Evolutionary conservation across 1,284 basidiomycete genomes (phyloP).

Genomic region (Cutaneotrichosporon dermatis): DNA sequence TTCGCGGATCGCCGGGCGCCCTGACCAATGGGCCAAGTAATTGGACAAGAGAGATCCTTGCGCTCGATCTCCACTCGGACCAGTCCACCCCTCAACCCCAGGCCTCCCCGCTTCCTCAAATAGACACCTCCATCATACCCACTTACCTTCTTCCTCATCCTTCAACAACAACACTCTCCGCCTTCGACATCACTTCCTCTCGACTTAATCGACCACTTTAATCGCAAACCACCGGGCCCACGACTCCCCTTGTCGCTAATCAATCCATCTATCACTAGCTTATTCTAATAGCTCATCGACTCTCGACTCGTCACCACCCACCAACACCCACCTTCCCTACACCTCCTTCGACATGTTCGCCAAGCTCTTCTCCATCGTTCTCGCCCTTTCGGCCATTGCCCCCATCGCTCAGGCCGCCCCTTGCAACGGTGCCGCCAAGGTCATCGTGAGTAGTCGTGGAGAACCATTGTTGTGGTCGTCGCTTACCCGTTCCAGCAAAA

Average conservation of each 20-base stretch:
- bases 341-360: constrained; percentile 6
- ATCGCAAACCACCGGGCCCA: background rate
- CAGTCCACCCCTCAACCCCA: too few species aligned
- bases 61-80: too few species aligned
- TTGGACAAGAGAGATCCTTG: too few species aligned
- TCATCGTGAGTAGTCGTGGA: constrained; percentile 18
- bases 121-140: too few species aligned
- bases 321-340: too few species aligned
- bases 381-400: constrained; percentile 17
- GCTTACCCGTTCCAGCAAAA: constrained; percentile 17
- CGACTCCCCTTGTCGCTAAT: constrained; percentile 4
- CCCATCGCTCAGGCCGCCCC: constrained; percentile 6
- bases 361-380: constrained; percentile 15
- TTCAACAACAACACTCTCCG: background rate
- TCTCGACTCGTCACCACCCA: too few species aligned
- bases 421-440: constrained; percentile 18
- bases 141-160: too few species aligned
- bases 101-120: too few species aligned
- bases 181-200: background rate
- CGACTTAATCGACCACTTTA: background rate
- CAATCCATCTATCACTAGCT: background rate
- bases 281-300: too few species aligned
- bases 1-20: too few species aligned
- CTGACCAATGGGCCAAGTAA: too few species aligned
- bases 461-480: too few species aligned